Conservation (phyloP, 1,139 yeast species). For the Saccharomyces hybrid region DNA sequence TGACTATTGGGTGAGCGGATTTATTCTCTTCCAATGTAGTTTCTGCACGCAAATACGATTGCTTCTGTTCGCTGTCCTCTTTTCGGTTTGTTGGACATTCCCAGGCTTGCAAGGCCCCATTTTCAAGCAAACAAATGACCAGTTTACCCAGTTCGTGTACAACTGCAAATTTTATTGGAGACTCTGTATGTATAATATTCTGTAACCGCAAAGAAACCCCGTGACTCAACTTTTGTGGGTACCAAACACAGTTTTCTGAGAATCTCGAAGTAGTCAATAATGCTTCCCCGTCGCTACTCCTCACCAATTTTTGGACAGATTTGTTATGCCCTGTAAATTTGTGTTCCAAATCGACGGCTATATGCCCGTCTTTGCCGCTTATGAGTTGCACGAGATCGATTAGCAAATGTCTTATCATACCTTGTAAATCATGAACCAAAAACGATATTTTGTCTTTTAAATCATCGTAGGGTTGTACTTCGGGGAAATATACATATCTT, state of each 20-base stretch:
- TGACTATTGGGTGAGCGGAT: conserved; percentile 32
- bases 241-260: conserved; percentile 58
- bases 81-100: conserved; percentile 37
- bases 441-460: conserved; percentile 34
- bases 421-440: conserved; percentile 43
- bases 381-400: conserved; percentile 31
- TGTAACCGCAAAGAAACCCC: conserved; percentile 31
- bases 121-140: conserved; percentile 39
- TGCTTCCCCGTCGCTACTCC: conserved; percentile 57
- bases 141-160: conserved; percentile 48
- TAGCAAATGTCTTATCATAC: conserved; percentile 42
- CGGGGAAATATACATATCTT: conserved; percentile 30
- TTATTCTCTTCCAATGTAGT: conserved; percentile 8
- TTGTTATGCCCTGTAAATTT: conserved; percentile 82
- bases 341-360: conserved; percentile 33
- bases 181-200: conserved; percentile 30
- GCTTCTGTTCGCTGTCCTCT: conserved; percentile 13
- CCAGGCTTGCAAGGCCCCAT: conserved; percentile 49
- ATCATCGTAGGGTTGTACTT: conserved; percentile 27
- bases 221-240: conserved; percentile 29
- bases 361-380: conserved; percentile 5
- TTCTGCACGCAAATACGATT: conserved; percentile 17
- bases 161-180: conserved; percentile 43
- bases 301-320: conserved; percentile 57
- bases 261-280: conserved; percentile 46